Conservation (phyloP, 345 rosid genomes). For the Gossypium sturtianum region DNA sequence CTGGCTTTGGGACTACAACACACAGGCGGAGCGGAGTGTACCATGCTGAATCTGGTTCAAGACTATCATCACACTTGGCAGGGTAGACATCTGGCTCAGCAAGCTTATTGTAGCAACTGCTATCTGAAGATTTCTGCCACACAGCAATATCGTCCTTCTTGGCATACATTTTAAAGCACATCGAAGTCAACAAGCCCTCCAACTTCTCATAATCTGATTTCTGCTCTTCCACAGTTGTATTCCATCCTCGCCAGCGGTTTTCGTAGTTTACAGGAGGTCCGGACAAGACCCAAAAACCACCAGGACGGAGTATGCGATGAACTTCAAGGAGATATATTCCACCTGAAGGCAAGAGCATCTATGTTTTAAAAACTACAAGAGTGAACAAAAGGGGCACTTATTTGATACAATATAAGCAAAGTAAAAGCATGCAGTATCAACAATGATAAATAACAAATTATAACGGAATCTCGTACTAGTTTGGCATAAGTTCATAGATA, state of each 20-base stretch:
- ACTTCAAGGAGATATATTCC: slow-evolving; percentile 89
- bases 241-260: slow-evolving; percentile 93
- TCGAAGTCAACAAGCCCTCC: slow-evolving; percentile 63
- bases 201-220: slow-evolving; percentile 80
- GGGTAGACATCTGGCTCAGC: slow-evolving; percentile 70
- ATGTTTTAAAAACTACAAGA: slow-evolving; percentile 8
- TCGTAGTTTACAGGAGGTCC: slow-evolving; percentile 97
- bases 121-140: slow-evolving; percentile 82
- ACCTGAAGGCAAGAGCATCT: slow-evolving; percentile 44
- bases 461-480: no score
- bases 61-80: slow-evolving; percentile 86
- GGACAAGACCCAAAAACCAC: slow-evolving; percentile 97
- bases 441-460: no score
- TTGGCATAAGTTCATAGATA: background rate
- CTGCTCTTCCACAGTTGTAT: slow-evolving; percentile 90
- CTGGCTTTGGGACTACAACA: slow-evolving; percentile 71
- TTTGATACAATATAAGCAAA: background rate
- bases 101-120: slow-evolving; percentile 60
- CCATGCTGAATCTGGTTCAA: slow-evolving; percentile 99
- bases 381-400: background rate
- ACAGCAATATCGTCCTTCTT: slow-evolving; percentile 92
- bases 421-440: no score
- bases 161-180: slow-evolving; percentile 88
- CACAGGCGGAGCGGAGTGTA: slow-evolving; percentile 91
- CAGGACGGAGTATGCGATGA: slow-evolving; percentile 92